Conservation (phyloP, 1,139 yeast species). For the Ashbya aceris region DNA sequence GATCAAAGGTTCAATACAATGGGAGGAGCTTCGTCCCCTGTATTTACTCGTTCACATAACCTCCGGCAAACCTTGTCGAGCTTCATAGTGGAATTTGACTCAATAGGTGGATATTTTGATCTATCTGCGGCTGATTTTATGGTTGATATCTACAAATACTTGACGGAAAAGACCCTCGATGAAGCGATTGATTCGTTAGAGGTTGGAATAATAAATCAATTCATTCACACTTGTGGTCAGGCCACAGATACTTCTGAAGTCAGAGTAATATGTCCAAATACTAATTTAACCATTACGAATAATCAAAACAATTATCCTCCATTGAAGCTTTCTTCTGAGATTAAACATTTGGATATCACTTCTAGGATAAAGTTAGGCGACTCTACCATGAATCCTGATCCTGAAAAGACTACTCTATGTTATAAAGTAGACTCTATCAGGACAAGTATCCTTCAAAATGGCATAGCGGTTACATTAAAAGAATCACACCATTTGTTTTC, state of each 20-base stretch:
- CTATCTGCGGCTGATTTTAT: background rate
- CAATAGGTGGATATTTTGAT: slow-evolving; percentile 21
- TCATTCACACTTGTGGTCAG: background rate
- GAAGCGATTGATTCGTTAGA: slow-evolving; percentile 59
- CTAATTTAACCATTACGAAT: background rate
- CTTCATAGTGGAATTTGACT: slow-evolving; percentile 43
- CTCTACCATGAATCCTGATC: no score
- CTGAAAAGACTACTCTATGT: no score
- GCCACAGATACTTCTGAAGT: background rate
- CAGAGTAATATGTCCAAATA: background rate
- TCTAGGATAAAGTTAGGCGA: no score
- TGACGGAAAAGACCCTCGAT: slow-evolving; percentile 12
- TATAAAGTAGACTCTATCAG: no score
- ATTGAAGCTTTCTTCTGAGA: no score
- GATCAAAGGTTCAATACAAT: no score
- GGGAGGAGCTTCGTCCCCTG: no score
- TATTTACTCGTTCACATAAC: background rate
- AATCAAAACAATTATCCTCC: no score
- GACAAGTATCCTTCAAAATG: no score
- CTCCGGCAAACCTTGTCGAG: background rate
- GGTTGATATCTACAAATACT: slow-evolving; percentile 13
- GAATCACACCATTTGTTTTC: no score
- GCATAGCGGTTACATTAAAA: no score
- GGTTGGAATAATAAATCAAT: slow-evolving; percentile 40
- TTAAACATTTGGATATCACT: no score